phyloP scores from a whole-genome alignment of 1,139 yeast species.

The Candida smagusa region DNA sequence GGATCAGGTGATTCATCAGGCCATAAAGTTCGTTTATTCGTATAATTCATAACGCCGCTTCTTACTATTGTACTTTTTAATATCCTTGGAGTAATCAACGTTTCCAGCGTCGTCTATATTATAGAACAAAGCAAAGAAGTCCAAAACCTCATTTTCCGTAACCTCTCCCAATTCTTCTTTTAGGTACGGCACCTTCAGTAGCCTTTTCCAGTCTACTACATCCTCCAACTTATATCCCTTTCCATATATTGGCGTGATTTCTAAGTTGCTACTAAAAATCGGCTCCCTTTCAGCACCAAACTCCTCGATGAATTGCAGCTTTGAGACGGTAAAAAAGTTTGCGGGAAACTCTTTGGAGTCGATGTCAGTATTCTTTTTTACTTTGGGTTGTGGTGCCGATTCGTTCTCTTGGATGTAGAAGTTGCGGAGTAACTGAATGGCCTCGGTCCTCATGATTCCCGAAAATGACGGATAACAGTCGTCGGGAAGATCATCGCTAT shows the following conservation, averaged over 20 bases:
- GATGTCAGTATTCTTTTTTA: conserved; percentile 71
- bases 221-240: conserved; percentile 25
- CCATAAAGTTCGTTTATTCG: no score
- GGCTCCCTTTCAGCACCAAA: conserved; percentile 45
- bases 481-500: conserved; percentile 41
- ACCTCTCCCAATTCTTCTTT: conserved; percentile 15
- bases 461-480: conserved; percentile 61
- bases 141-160: conserved; percentile 20
- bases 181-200: conserved; percentile 22
- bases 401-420: conserved; percentile 85
- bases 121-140: conserved; percentile 30
- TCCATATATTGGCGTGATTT: conserved; percentile 29
- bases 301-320: conserved; percentile 41
- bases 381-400: conserved; percentile 77
- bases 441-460: conserved; percentile 78
- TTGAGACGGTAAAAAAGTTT: conserved; percentile 31
- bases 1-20: no score
- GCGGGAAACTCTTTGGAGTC: conserved; percentile 65
- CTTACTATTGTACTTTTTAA: conserved; percentile 19
- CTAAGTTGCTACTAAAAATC: conserved; percentile 12
- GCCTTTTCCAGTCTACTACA: conserved; percentile 15
- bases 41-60: conserved; percentile 12
- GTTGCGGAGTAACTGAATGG: conserved; percentile 71
- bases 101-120: conserved; percentile 22
- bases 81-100: conserved; percentile 23